Base-by-base conservation (phyloP, 768 basidiomycete genomes). In the Suillus fuscotomentosus region DNA sequence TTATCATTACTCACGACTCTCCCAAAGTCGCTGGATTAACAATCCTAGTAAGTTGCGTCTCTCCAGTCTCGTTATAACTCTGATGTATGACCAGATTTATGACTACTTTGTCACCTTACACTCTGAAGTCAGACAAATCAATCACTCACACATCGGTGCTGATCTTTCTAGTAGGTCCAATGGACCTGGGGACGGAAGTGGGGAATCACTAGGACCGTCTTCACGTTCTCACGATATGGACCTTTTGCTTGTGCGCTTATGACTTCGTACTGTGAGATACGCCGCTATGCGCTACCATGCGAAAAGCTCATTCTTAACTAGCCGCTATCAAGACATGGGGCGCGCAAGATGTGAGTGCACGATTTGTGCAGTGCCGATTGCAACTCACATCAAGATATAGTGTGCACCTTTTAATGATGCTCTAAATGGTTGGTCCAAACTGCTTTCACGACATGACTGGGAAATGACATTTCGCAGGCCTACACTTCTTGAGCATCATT, bases 111-210 rank as follows among this genome's bases (percentile, higher is more conserved):
- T 54, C 53, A 54, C 53, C 2, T 34, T 54, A n/a, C 31, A 54
- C 53, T 54, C 20, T 34, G 53, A 54, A 34, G 53, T 54, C 31
- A 54, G 53, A 54, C 31, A 7, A 34, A 34, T n/a, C 17, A 6
- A 20, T 20, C 31, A 10, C 34, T 34, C 5, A 31, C 31, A n/a
- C 17, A 17, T n/a, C 20, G 5, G 20, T 20, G 53, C 31, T 54
- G 34, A 54, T 34, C 5, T 20, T 34, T 34, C 20, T 34, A 3
- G 20, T 22, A 74, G 72, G 66, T 74, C 8, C 60, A 68, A 61
- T 57, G 66, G 56, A 60, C 41, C 42, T 61, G 60, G 63, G 59
- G 59, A 50, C 45, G 45, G 56, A 64, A 61, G 45, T 64, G 63
- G 63, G 59, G 48, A n/a, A 31, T 64, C 20, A 41, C 41, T 27